phyloP scores from a whole-genome alignment of 179 eudicot species.

The Amaranthus tricolor region DNA sequence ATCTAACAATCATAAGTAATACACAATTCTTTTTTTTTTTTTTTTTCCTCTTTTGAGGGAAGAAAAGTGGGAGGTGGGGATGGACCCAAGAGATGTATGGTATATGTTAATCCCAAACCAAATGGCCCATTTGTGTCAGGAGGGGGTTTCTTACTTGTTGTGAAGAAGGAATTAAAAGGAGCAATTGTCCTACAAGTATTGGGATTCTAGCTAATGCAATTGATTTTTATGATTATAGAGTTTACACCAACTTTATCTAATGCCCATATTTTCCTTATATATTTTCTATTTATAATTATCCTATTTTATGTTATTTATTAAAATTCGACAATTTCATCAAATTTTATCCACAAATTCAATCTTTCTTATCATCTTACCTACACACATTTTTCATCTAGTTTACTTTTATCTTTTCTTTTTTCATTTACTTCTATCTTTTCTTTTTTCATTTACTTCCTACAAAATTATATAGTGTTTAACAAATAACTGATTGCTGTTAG shows the following conservation, averaged over 20 bases:
- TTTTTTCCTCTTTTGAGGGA: conserved; percentile 8
- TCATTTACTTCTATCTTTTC: no score
- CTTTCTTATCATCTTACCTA: no score
- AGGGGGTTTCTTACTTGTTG: conserved; percentile 21
- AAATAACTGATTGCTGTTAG: no score
- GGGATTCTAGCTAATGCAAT: conserved; percentile 30
- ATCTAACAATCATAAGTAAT: conserved; percentile 29
- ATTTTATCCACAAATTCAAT: no score
- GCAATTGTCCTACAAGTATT: conserved; percentile 32
- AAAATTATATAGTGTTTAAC: no score
- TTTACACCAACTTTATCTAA: conserved; percentile 23
- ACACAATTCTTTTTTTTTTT: conserved; percentile 21
- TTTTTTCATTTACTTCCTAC: no score
- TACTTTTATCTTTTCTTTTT: no score
- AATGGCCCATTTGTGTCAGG: conserved; percentile 35
- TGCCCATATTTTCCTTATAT: no score
- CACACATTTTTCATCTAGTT: no score
- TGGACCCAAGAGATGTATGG: conserved; percentile 33
- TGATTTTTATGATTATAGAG: conserved; percentile 14
- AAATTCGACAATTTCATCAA: no score
- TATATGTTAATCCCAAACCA: conserved; percentile 28
- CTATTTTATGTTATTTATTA: no score
- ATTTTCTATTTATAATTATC: no score
- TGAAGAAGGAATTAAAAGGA: conserved; percentile 29
- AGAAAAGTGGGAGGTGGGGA: conserved; percentile 21